These are phyloP conservation scores for Termitomyces sp. DNA, from an alignment of 768 basidiomycete species.

Conservation along the genomic window DNA sequence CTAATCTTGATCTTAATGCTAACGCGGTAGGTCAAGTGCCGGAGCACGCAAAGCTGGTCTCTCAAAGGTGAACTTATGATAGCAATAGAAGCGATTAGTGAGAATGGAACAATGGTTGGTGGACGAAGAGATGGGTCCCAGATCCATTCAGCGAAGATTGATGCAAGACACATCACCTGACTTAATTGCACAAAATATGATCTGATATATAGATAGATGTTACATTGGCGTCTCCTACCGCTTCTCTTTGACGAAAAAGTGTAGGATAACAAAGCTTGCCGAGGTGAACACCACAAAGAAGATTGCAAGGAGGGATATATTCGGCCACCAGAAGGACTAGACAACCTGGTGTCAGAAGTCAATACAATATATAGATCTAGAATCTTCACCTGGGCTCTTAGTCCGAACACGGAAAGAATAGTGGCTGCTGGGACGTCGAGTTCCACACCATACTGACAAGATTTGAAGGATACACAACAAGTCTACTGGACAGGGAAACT, in stretches of 20 bases:
- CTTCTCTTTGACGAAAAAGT: constrained; percentile 86
- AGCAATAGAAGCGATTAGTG: neutral
- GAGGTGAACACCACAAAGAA: constrained; percentile 81
- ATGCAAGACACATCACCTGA: neutral
- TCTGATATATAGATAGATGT: constrained; percentile 3
- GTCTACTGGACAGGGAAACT: neutral
- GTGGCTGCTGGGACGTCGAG: constrained; percentile 95
- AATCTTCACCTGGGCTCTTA: constrained; percentile 66
- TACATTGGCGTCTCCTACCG: constrained; percentile 27
- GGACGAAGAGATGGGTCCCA: neutral
- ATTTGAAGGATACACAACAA: neutral
- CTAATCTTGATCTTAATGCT: neutral
- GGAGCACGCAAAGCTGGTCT: neutral
- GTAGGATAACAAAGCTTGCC: constrained; percentile 73
- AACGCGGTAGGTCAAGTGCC: neutral
- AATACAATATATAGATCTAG: constrained; percentile 13
- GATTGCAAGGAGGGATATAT: constrained; percentile 78
- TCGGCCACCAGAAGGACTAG: constrained; percentile 99
- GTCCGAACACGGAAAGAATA: constrained; percentile 91
- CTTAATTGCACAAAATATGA: neutral
- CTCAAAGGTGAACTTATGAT: neutral
- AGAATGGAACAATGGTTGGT: neutral
- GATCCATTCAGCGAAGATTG: neutral
- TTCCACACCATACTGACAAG: constrained; percentile 85
- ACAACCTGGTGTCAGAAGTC: constrained; percentile 3